These are phyloP conservation scores for Apiospora saccharicola DNA, from an alignment of 2,329 filamentous ascomycete genomes.

Conservation along the genomic window DNA sequence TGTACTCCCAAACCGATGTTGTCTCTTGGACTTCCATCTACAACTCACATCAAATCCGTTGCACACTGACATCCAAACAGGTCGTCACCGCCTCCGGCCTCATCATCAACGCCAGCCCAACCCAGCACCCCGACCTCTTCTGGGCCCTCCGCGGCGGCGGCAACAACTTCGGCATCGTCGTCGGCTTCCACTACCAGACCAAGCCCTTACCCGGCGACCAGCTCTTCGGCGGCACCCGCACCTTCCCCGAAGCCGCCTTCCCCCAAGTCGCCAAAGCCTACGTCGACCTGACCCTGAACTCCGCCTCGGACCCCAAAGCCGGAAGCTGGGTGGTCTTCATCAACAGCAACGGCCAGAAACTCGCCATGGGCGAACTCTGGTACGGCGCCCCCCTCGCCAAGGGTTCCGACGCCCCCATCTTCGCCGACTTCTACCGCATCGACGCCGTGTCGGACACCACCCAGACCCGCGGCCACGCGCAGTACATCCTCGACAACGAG, in stretches of 20 bases:
- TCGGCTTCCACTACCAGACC: background rate
- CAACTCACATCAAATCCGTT: too few relatives aligned
- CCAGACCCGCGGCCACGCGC: background rate
- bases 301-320: background rate
- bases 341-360: background rate
- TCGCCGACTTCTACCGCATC: background rate
- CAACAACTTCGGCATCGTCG: slow-evolving; percentile 22
- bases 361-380: background rate
- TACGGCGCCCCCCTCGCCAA: background rate
- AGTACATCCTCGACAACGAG: slow-evolving; percentile 45
- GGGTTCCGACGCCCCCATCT: background rate
- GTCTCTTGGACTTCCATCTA: too few relatives aligned
- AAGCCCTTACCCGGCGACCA: background rate
- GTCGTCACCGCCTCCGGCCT: background rate
- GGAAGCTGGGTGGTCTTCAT: background rate
- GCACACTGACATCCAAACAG: background rate
- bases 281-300: background rate
- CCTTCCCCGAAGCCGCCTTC: background rate
- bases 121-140: background rate
- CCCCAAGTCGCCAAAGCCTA: background rate
- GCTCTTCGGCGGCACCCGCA: slow-evolving; percentile 12
- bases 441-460: slow-evolving; percentile 5
- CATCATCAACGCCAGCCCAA: slow-evolving; percentile 6
- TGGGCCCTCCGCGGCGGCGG: slow-evolving; percentile 21
- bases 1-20: background rate